These are phyloP conservation scores for Lactarius pseudohatsudake DNA, from an alignment of 768 basidiomycete species.

Conservation along the genomic window DNA sequence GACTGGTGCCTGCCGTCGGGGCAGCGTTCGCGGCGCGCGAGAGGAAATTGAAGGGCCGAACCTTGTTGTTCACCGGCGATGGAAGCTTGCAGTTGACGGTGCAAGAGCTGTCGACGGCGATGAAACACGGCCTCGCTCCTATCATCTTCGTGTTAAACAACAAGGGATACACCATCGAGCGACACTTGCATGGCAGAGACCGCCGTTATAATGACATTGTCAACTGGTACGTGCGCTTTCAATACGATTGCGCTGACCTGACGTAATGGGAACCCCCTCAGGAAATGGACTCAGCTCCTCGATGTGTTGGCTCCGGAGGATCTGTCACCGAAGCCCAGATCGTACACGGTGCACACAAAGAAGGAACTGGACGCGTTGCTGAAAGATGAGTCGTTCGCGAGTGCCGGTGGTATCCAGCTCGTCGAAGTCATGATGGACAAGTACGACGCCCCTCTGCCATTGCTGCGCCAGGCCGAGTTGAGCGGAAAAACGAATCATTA, in stretches of 20 bases:
- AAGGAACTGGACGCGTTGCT: slow-evolving; percentile 67
- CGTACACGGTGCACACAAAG: slow-evolving; percentile 68
- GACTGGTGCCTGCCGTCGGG: slow-evolving; percentile 74
- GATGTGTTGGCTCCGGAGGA: slow-evolving; percentile 52
- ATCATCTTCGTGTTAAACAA: slow-evolving; percentile 86
- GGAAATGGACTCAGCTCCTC: slow-evolving; percentile 69
- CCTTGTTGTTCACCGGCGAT: slow-evolving; percentile 84
- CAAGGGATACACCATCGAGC: slow-evolving; percentile 85
- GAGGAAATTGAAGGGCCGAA: slow-evolving; percentile 51
- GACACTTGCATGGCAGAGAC: slow-evolving; percentile 64
- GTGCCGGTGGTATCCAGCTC: slow-evolving; percentile 67
- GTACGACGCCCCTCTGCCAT: slow-evolving; percentile 66
- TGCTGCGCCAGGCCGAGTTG: slow-evolving; percentile 57
- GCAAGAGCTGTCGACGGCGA: slow-evolving; percentile 86
- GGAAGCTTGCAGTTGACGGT: slow-evolving; percentile 80
- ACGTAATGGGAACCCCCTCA: slow-evolving; percentile 25
- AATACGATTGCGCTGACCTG: not conserved
- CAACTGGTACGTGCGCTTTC: slow-evolving; percentile 50
- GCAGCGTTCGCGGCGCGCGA: slow-evolving; percentile 80
- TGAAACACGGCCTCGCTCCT: slow-evolving; percentile 67
- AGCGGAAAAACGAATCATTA: slow-evolving; percentile 53
- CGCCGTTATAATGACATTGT: slow-evolving; percentile 86
- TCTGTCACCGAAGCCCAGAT: slow-evolving; percentile 50
- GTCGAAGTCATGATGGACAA: slow-evolving; percentile 79
- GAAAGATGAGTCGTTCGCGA: slow-evolving; percentile 57